These are phyloP conservation scores for Fusarium udum DNA, from an alignment of 2,329 filamentous ascomycete genomes.

Conservation along the genomic window DNA sequence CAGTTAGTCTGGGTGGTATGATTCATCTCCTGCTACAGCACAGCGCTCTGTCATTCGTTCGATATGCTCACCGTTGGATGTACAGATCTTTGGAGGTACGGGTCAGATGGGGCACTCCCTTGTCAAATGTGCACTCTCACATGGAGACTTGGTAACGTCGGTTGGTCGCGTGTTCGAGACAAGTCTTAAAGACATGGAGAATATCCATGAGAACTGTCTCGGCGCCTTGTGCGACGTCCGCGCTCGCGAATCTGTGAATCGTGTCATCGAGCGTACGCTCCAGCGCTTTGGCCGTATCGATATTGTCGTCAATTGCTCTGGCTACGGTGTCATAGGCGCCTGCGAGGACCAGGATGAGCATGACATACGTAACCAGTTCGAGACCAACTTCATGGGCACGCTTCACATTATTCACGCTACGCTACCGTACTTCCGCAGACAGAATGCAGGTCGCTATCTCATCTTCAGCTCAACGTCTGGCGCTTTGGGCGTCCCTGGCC, in stretches of 20 bases:
- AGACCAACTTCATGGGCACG: slow-evolving; percentile 97
- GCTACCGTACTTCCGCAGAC: slow-evolving; percentile 85
- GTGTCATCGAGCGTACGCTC: slow-evolving; percentile 75
- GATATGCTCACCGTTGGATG: slow-evolving; percentile 3
- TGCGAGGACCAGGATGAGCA: slow-evolving; percentile 98
- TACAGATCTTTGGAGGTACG: slow-evolving; percentile 90
- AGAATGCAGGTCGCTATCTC: slow-evolving; percentile 81
- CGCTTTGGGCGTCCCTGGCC: slow-evolving; percentile 89
- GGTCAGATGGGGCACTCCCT: slow-evolving; percentile 95
- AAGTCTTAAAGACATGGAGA: slow-evolving; percentile 74
- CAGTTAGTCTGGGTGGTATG: slow-evolving; percentile 88
- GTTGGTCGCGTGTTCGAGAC: slow-evolving; percentile 87
- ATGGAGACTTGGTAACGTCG: slow-evolving; percentile 84
- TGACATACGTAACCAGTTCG: slow-evolving; percentile 94
- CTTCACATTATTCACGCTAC: slow-evolving; percentile 91
- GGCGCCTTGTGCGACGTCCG: slow-evolving; percentile 91
- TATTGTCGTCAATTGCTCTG: slow-evolving; percentile 91
- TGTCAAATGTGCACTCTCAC: slow-evolving; percentile 80
- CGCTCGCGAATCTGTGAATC: slow-evolving; percentile 77
- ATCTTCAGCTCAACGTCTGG: slow-evolving; percentile 95
- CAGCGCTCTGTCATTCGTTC: neutral
- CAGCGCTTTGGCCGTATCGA: slow-evolving; percentile 83
- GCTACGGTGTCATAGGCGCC: slow-evolving; percentile 93
- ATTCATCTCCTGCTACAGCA: neutral
- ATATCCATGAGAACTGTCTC: slow-evolving; percentile 76